Conservation (phyloP, 2,329 filamentous ascomycete genomes). For the Calonectria fujianensis region DNA sequence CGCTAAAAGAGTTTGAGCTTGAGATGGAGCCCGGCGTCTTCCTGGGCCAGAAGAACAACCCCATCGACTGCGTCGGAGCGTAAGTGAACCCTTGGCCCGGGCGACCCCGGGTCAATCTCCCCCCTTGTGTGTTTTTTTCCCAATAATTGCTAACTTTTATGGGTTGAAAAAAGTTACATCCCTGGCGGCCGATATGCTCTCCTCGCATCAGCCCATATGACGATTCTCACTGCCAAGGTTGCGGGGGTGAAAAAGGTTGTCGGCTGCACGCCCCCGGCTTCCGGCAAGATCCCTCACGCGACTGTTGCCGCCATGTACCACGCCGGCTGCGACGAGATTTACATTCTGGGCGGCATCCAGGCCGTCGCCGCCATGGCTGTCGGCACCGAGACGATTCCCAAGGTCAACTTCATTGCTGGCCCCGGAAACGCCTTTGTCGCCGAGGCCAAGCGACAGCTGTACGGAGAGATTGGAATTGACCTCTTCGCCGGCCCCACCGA, state of each 20-base stretch:
- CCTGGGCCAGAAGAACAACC: slow-evolving; percentile 37
- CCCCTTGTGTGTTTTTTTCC: not conserved
- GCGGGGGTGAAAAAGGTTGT: slow-evolving; percentile 41
- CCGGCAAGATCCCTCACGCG: slow-evolving; percentile 40
- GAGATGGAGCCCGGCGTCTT: slow-evolving; percentile 39
- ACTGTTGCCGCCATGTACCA: slow-evolving; percentile 42
- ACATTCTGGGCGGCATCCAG: slow-evolving; percentile 41
- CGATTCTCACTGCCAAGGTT: slow-evolving; percentile 44
- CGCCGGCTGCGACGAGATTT: slow-evolving; percentile 42
- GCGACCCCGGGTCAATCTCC: not conserved
- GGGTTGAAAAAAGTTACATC: slow-evolving; percentile 26
- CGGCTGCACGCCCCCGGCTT: slow-evolving; percentile 40
- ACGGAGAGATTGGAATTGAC: slow-evolving; percentile 44
- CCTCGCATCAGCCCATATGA: slow-evolving; percentile 45
- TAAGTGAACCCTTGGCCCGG: slow-evolving; percentile 2
- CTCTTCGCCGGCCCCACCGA: slow-evolving; percentile 40
- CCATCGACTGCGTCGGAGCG: slow-evolving; percentile 37
- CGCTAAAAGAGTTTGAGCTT: slow-evolving; percentile 40
- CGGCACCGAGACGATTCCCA: slow-evolving; percentile 42
- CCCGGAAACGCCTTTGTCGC: slow-evolving; percentile 45
- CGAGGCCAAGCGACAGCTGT: slow-evolving; percentile 43
- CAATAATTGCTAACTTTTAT: not conserved
- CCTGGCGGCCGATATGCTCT: slow-evolving; percentile 41
- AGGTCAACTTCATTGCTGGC: slow-evolving; percentile 45
- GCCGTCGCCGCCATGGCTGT: slow-evolving; percentile 44